phyloP scores from a whole-genome alignment of 2,329 filamentous ascomycete species.

The Septoria petroselini region DNA sequence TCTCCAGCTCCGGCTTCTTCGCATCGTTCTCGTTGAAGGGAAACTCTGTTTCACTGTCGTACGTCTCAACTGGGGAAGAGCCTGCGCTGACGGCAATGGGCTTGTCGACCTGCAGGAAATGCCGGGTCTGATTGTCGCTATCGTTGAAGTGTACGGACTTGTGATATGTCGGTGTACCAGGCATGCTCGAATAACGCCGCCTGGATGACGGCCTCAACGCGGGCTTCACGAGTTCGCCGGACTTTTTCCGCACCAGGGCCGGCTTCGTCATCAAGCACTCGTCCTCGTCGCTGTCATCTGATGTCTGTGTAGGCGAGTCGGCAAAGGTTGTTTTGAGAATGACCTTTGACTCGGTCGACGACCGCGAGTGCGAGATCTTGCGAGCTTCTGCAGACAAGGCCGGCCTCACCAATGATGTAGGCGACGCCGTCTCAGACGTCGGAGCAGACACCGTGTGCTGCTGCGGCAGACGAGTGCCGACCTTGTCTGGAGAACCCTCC shows the following conservation, averaged over 20 bases:
- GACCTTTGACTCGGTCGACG: slow-evolving; percentile 56
- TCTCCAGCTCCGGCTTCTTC: slow-evolving; percentile 74
- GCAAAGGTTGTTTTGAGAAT: slow-evolving; percentile 45
- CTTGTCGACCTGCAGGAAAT: slow-evolving; percentile 90
- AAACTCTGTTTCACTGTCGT: slow-evolving; percentile 85
- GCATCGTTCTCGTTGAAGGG: slow-evolving; percentile 66
- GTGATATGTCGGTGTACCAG: slow-evolving; percentile 89
- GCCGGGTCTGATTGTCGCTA: slow-evolving; percentile 90
- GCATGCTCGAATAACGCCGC: slow-evolving; percentile 89
- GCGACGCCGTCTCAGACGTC: slow-evolving; percentile 35
- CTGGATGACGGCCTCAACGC: slow-evolving; percentile 78
- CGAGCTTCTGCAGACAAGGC: slow-evolving; percentile 55
- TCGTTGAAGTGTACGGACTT: slow-evolving; percentile 99
- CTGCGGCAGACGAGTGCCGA: slow-evolving; percentile 16
- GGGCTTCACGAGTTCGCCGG: slow-evolving; percentile 90
- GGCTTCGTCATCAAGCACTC: slow-evolving; percentile 56
- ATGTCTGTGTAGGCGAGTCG: slow-evolving; percentile 45
- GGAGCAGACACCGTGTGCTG: slow-evolving; percentile 36
- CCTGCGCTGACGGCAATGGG: slow-evolving; percentile 94
- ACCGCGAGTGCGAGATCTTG: slow-evolving; percentile 61
- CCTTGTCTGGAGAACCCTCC: slow-evolving; percentile 54
- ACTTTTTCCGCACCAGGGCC: slow-evolving; percentile 97
- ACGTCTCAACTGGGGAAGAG: slow-evolving; percentile 83
- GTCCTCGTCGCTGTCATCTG: slow-evolving; percentile 55
- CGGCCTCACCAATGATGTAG: slow-evolving; percentile 26